Conservation (phyloP, 2,329 filamentous ascomycete genomes). For the Fusarium torulosum region DNA sequence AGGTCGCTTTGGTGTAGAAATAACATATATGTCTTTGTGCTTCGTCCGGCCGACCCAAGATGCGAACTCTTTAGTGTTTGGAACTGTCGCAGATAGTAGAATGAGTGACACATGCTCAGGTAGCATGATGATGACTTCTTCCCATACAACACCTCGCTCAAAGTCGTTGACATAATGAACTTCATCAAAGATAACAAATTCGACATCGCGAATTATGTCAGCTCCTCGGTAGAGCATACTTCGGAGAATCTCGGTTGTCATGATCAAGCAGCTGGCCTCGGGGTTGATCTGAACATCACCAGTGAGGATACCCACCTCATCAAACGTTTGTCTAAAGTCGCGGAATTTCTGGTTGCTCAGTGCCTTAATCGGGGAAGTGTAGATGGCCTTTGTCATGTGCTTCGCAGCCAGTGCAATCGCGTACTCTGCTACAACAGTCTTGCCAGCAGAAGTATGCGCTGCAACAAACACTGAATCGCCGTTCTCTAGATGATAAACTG, state of each 20-base stretch:
- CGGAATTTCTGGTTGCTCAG: slow-evolving; percentile 99
- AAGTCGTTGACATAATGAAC: slow-evolving; percentile 98
- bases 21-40: slow-evolving; percentile 99
- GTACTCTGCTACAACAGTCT: slow-evolving; percentile 98
- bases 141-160: slow-evolving; percentile 97
- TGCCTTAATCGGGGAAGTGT: slow-evolving; percentile 98
- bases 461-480: slow-evolving; percentile 98
- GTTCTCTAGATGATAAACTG: slow-evolving; percentile 95
- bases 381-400: slow-evolving; percentile 99
- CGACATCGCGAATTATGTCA: slow-evolving; percentile 95
- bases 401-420: slow-evolving; percentile 96
- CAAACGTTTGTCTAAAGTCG: slow-evolving; percentile 90
- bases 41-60: slow-evolving; percentile 99
- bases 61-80: slow-evolving; percentile 97
- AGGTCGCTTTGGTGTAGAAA: slow-evolving; percentile 94
- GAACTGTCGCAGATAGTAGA: slow-evolving; percentile 93
- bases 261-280: slow-evolving; percentile 97
- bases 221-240: slow-evolving; percentile 99
- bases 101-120: slow-evolving; percentile 97
- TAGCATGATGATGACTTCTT: slow-evolving; percentile 99
- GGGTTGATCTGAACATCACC: slow-evolving; percentile 98
- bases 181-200: slow-evolving; percentile 99
- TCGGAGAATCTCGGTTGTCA: slow-evolving; percentile 97
- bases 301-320: slow-evolving; percentile 96
- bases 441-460: slow-evolving; percentile 96